These are phyloP conservation scores for Chrysoporthe cubensis DNA, from an alignment of 2,329 filamentous ascomycete species.

Conservation along the genomic window DNA sequence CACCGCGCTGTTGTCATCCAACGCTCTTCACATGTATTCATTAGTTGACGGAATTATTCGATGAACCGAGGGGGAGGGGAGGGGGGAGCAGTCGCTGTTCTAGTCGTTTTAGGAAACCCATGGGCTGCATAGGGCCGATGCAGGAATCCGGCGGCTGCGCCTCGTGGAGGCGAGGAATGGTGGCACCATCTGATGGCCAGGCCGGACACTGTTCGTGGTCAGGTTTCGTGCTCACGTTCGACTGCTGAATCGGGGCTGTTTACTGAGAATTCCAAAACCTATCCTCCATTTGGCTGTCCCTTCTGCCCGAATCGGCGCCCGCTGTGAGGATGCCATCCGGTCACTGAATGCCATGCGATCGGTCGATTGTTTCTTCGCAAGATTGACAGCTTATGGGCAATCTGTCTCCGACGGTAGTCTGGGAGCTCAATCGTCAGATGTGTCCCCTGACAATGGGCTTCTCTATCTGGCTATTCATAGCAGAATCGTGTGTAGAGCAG, in stretches of 20 bases:
- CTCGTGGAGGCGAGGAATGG: background rate
- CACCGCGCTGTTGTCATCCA: constrained; percentile 1
- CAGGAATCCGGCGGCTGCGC: background rate
- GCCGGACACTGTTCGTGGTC: background rate
- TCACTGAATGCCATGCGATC: too few species aligned
- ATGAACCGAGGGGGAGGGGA: background rate
- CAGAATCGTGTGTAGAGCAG: too few species aligned
- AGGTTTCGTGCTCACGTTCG: background rate
- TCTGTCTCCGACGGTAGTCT: constrained; percentile 6
- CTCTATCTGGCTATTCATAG: background rate
- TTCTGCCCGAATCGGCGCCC: background rate
- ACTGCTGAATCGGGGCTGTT: background rate
- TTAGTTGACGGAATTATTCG: background rate
- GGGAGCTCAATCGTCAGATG: constrained; percentile 9
- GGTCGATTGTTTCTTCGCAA: too few species aligned
- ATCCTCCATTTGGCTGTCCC: background rate
- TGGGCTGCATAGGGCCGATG: background rate
- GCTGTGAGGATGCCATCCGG: background rate
- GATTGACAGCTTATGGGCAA: too few species aligned
- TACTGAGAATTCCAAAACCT: background rate
- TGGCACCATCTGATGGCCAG: background rate
- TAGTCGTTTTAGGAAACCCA: background rate
- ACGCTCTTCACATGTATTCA: background rate
- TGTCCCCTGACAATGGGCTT: background rate
- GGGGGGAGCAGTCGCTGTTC: background rate